A percentile compares a stretch with the other conserved stretches of the same genome.
These are phyloP conservation scores for Xerocomus brunneocitrinus DNA, from an alignment of 768 basidiomycete species.

Conservation along the genomic window DNA sequence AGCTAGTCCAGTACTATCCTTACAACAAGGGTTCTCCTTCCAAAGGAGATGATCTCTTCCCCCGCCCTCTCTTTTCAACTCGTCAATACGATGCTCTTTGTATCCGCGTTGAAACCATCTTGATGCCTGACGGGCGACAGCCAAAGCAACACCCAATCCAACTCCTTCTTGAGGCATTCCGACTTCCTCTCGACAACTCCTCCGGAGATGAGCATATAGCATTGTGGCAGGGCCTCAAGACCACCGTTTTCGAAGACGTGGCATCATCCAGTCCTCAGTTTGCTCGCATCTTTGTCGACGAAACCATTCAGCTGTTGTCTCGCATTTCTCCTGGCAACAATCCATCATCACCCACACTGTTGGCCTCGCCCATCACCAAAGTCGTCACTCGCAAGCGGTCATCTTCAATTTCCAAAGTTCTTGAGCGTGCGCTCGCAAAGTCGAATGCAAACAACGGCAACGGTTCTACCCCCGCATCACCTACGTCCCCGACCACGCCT, in stretches of 20 bases:
- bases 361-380: conserved; percentile 34
- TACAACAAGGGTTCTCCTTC: conserved; percentile 37
- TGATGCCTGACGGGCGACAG: conserved; percentile 32
- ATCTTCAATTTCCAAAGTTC: conserved; percentile 27
- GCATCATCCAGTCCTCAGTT: conserved; percentile 28
- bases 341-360: conserved; percentile 23
- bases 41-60: conserved; percentile 43
- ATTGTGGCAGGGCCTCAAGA: conserved; percentile 55
- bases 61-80: conserved; percentile 67
- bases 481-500: conserved; percentile 29
- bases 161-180: conserved; percentile 62
- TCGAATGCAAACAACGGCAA: conserved; percentile 15
- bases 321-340: conserved; percentile 44
- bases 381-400: conserved; percentile 30
- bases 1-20: conserved; percentile 68
- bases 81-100: conserved; percentile 58
- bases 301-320: conserved; percentile 51
- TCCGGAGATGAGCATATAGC: conserved; percentile 33
- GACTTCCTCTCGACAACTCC: conserved; percentile 30
- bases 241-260: conserved; percentile 33
- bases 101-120: conserved; percentile 59
- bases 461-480: conserved; percentile 23
- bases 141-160: conserved; percentile 51
- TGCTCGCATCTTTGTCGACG: conserved; percentile 60
- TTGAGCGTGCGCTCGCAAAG: conserved; percentile 15